Evolutionary conservation across 2,329 filamentous ascomycete species (phyloP).

Genomic region (Chrysosporium keratinophilum): DNA sequence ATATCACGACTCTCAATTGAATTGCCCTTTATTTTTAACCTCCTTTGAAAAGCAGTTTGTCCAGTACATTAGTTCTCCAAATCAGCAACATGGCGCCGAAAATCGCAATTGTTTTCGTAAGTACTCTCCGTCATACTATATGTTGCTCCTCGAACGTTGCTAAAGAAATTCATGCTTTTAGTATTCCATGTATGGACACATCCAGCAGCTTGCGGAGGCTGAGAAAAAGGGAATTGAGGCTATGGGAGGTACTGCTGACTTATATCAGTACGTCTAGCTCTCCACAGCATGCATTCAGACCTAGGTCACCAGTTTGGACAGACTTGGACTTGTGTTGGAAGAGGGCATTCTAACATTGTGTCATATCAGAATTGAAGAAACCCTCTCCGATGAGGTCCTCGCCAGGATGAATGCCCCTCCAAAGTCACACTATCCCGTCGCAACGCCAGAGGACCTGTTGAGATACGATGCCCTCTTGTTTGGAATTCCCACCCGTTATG

Average conservation of each 20-base stretch:
- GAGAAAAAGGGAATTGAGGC: conserved; percentile 84
- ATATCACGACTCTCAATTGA: conserved; percentile 1
- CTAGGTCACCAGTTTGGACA: background rate
- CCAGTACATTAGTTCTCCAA: background rate
- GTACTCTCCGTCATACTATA: conserved; percentile 29
- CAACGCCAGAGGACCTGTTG: conserved; percentile 53
- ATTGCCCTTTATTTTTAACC: background rate
- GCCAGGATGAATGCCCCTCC: conserved; percentile 80
- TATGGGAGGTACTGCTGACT: conserved; percentile 68
- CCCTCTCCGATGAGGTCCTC: conserved; percentile 72
- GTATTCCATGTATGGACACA: conserved; percentile 94
- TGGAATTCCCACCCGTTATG: conserved; percentile 90
- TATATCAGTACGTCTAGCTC: conserved; percentile 58
- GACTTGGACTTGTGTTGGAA: no score
- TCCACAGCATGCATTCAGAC: background rate
- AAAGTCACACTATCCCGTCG: conserved; percentile 59
- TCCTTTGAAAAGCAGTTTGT: background rate
- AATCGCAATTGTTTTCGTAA: conserved; percentile 80
- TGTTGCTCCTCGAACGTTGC: background rate
- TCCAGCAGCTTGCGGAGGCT: conserved; percentile 70
- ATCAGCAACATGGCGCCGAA: conserved; percentile 53
- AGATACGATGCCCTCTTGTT: conserved; percentile 81
- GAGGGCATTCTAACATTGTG: background rate
- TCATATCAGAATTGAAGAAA: conserved; percentile 60
- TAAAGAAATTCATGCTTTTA: conserved; percentile 27